phyloP scores from a whole-genome alignment of 148 eudicot genomes.

The Cornus controversa region DNA sequence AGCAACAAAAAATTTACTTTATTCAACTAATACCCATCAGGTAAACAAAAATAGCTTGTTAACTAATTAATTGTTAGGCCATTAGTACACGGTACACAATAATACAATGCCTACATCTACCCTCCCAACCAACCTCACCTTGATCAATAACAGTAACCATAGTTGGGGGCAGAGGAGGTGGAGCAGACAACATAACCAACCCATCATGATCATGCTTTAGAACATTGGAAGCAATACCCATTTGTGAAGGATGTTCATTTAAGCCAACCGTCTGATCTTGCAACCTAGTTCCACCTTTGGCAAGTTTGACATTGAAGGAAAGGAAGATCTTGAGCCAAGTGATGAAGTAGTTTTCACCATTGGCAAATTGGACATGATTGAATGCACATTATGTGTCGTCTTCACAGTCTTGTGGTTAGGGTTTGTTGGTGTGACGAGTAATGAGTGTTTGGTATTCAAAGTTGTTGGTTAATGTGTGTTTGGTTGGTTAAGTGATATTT shows the following conservation, averaged over 20 bases:
- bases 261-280: constrained; percentile 36
- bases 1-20: no score
- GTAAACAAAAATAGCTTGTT: neutral
- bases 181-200: neutral
- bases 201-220: constrained; percentile 7
- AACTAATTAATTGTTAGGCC: neutral
- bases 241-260: constrained; percentile 50
- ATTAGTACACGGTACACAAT: neutral
- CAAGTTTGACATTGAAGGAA: constrained; percentile 64
- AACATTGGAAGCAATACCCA: constrained; percentile 28
- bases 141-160: constrained; percentile 7
- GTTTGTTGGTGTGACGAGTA: no score
- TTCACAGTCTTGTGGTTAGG: constrained; percentile 16
- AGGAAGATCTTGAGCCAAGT: constrained; percentile 57
- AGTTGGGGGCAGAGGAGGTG: constrained; percentile 30
- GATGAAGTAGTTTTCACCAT: no score
- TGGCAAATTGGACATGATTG: constrained; percentile 44
- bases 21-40: neutral
- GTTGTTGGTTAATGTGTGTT: no score
- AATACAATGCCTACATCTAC: neutral
- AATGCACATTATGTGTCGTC: constrained; percentile 33
- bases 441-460: no score
- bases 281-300: constrained; percentile 31
- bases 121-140: neutral
- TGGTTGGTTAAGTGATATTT: no score